Evolutionary conservation across 192 early-diverging fungal genomes (phyloP), one percentile per base, ranked within the genome.

Genomic region (Entomortierella lignicola): DNA sequence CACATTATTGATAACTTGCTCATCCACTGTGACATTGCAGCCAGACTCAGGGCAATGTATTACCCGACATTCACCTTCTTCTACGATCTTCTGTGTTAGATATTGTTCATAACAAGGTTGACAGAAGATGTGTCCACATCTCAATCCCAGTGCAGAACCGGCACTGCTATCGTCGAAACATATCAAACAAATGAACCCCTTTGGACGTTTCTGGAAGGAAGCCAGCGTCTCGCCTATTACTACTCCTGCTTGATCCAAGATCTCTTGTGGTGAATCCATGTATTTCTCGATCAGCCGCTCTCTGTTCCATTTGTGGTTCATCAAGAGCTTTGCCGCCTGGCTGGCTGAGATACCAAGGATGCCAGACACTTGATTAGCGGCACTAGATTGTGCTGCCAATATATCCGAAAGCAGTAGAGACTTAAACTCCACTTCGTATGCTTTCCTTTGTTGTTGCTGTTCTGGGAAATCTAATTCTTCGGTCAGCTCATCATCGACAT

Each of bases 41-140:
- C 85, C 85, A 57, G 85, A 64, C 31, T 88, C 89, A 43, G 91
- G 90, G 61, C 98, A 99, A 68, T 91, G 87, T 53, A 99, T 98
- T 55, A 90, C 80, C 63, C 95, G 84, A 55, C 90, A 92, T 80
- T 96, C 96, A 50, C 97, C 95, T 80, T 98, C 95, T 34, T 91
- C 92, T 55, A 82, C 80, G 67, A 96, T 93, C 83, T 99, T 99
- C 68, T 92, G 86, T 15, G 81, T 85, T 27, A 98, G 77, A 72
- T 98, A 99, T 55, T 91, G 90, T 55, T 77, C 71, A 82, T 97
- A 98, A 81, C 98, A 99, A 43, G 89, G 85, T 42, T 71, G 69
- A 75, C 97, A 99, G 84, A 95, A 98, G 8, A 94, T 77, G 81
- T 99, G 97, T 4, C 88, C 86, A 82, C 98, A 99, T 25, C 87